phyloP scores from a whole-genome alignment of 78 protist genomes.

The Dictyostelium capitatum region DNA sequence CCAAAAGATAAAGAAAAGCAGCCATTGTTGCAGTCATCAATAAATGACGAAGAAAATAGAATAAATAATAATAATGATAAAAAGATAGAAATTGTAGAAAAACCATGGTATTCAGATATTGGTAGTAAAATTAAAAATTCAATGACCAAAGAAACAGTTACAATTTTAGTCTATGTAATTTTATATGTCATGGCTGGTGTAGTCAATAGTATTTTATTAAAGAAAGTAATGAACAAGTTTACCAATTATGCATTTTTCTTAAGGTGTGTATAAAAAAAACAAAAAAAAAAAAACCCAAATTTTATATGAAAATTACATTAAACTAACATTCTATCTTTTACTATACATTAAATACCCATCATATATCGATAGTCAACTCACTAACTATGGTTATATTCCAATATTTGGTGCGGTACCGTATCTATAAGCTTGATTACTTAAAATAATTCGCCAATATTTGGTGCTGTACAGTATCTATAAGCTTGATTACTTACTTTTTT shows the following conservation, averaged over 20 bases:
- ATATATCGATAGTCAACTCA: slow-evolving; percentile 49
- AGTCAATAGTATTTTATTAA: slow-evolving; percentile 53
- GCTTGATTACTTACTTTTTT: too few species aligned
- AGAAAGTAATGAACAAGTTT: slow-evolving; percentile 50
- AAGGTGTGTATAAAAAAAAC: slow-evolving; percentile 9
- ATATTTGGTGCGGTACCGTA: slow-evolving; percentile 64
- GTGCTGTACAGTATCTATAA: too few species aligned
- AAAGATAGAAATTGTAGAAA: not conserved
- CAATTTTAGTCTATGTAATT: slow-evolving; percentile 36
- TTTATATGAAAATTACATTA: not conserved
- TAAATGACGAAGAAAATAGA: not conserved
- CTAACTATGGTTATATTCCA: slow-evolving; percentile 74
- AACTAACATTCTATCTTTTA: too few species aligned
- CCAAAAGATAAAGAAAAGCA: not conserved
- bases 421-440: too few species aligned
- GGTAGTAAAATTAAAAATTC: not conserved
- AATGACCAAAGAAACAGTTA: slow-evolving; percentile 8
- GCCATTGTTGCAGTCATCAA: not conserved
- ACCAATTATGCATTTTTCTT: slow-evolving; percentile 68
- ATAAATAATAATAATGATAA: not conserved
- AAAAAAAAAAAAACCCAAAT: too few species aligned
- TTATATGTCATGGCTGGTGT: slow-evolving; percentile 61
- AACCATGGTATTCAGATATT: slow-evolving; percentile 1
- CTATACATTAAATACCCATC: not conserved
- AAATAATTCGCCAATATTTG: too few species aligned